Percentiles rank a stretch among this genome's conserved stretches.
phyloP scores from a whole-genome alignment of 2,329 filamentous ascomycete species.

The Fusarium sp. region DNA sequence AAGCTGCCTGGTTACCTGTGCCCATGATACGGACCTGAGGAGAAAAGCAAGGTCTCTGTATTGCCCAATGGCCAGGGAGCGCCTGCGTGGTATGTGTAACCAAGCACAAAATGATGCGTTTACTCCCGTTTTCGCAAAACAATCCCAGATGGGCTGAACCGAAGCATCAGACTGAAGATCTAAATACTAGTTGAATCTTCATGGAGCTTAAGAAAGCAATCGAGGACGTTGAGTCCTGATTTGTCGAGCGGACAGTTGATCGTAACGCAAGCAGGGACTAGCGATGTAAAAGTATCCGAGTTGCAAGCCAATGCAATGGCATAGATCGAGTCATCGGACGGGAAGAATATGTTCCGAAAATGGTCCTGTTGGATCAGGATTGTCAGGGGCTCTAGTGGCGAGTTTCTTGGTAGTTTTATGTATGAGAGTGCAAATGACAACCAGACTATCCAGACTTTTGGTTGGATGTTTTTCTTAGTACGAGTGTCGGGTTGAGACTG shows the following conservation, averaged over 20 bases:
- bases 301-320: conserved; percentile 28
- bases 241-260: conserved; percentile 13
- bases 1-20: conserved; percentile 19
- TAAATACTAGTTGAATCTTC: conserved; percentile 18
- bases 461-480: background rate
- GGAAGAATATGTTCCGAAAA: conserved; percentile 19
- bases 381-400: conserved; percentile 24
- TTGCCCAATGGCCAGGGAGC: background rate
- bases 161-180: conserved; percentile 16
- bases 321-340: conserved; percentile 23
- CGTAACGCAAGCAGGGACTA: conserved; percentile 29
- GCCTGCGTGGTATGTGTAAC: background rate
- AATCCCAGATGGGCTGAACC: conserved; percentile 14
- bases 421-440: background rate
- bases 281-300: conserved; percentile 18
- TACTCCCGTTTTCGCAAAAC: conserved; percentile 1
- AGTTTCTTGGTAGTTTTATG: conserved; percentile 31
- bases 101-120: conserved; percentile 5
- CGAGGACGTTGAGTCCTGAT: conserved; percentile 19
- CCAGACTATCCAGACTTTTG: background rate
- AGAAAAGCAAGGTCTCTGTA: conserved; percentile 7
- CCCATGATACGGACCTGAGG: conserved; percentile 14
- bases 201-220: conserved; percentile 15
- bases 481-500: conserved; percentile 1
- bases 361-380: background rate